Evolutionary conservation across 495 filamentous ascomycete genomes (phyloP).

Genomic region (Pyrenopolyporus hunteri): DNA sequence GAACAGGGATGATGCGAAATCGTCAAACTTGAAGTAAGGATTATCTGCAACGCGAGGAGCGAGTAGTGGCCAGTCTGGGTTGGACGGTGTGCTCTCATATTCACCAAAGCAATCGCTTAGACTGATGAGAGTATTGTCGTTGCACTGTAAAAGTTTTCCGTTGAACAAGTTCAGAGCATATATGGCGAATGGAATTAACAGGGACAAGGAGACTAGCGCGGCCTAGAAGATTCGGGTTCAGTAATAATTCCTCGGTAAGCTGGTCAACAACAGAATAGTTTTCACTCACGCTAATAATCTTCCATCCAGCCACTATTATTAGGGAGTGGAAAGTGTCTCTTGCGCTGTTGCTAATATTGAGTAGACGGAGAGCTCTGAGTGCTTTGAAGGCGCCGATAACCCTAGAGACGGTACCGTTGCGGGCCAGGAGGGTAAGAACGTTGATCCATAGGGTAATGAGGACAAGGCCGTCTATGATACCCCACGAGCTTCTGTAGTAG

Average conservation of each 20-base stretch:
- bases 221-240: conserved; percentile 52
- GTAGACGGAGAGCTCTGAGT: conserved; percentile 85
- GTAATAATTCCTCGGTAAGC: neutral
- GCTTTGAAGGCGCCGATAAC: conserved; percentile 98
- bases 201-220: conserved; percentile 90
- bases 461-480: conserved; percentile 92
- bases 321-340: conserved; percentile 96
- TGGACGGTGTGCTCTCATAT: conserved; percentile 74
- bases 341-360: conserved; percentile 96
- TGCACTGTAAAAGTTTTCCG: conserved; percentile 79
- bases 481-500: conserved; percentile 95
- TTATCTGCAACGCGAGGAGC: conserved; percentile 82
- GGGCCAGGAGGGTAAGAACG: conserved; percentile 77
- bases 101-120: conserved; percentile 83
- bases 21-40: conserved; percentile 89
- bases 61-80: conserved; percentile 75
- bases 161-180: conserved; percentile 93
- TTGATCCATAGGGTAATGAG: conserved; percentile 96
- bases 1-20: conserved; percentile 89
- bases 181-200: conserved; percentile 95
- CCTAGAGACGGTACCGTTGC: conserved; percentile 80
- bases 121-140: conserved; percentile 67
- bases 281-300: conserved; percentile 68
- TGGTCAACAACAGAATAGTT: too few species aligned
- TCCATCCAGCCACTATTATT: conserved; percentile 90